Evolutionary conservation across 306 rosid genomes (phyloP).

Genomic region (Cucumis cinereus): DNA sequence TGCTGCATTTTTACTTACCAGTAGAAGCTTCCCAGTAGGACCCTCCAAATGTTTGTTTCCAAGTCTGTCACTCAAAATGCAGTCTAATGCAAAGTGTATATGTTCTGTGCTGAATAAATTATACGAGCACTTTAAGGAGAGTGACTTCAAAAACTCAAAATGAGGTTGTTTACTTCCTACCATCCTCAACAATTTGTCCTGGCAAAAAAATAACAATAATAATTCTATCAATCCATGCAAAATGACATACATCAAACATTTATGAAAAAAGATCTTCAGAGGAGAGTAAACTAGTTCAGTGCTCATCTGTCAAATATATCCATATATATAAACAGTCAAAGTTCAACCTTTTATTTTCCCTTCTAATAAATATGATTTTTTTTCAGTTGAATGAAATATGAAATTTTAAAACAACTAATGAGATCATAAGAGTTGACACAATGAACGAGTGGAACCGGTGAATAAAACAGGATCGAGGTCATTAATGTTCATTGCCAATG

Average conservation of each 20-base stretch:
- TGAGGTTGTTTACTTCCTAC: slow-evolving; percentile 40
- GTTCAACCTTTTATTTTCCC: neutral
- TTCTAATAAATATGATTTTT: neutral
- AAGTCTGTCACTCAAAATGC: slow-evolving; percentile 25
- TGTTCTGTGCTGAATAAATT: slow-evolving; percentile 72
- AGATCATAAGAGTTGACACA: neutral
- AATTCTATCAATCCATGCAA: slow-evolving; percentile 1
- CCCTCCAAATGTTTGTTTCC: slow-evolving; percentile 37
- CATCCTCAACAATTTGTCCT: slow-evolving; percentile 55
- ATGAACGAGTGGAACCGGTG: neutral
- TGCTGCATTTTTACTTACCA: slow-evolving; percentile 37
- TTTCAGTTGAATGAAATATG: too few species aligned
- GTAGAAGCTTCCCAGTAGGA: slow-evolving; percentile 56
- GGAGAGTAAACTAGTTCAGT: neutral
- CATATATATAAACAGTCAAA: neutral
- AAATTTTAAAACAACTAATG: neutral
- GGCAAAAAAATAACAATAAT: neutral
- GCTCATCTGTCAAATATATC: neutral
- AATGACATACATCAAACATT: neutral
- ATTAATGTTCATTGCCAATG: neutral
- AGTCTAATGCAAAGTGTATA: slow-evolving; percentile 37
- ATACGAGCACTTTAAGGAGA: slow-evolving; percentile 67
- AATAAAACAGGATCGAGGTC: neutral
- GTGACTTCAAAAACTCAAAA: slow-evolving; percentile 50
- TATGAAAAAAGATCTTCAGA: neutral